A percentile compares a stretch with the other conserved stretches of the same genome.
phyloP scores from a whole-genome alignment of 2,329 filamentous ascomycete genomes.

The Aspergillus quadrilineatus region DNA sequence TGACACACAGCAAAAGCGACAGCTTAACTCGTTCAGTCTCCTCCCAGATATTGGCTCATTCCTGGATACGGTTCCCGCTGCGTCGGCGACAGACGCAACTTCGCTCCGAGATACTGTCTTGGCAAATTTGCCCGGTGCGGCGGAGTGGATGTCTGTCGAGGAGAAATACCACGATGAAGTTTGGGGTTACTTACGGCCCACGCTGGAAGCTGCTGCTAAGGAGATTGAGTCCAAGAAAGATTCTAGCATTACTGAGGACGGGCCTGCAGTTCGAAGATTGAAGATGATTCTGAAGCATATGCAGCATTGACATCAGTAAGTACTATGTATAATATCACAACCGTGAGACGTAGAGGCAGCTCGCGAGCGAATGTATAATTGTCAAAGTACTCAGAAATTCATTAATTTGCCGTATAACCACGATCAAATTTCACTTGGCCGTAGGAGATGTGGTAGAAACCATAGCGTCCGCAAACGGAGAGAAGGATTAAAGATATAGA shows the following conservation, averaged over 20 bases:
- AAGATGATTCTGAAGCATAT: slow-evolving; percentile 43
- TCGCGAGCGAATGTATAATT: no score
- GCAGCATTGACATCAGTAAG: slow-evolving; percentile 19
- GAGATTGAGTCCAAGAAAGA: slow-evolving; percentile 51
- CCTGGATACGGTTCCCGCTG: slow-evolving; percentile 25
- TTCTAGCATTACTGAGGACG: slow-evolving; percentile 25
- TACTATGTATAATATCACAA: not conserved
- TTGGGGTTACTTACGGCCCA: slow-evolving; percentile 62
- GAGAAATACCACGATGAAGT: slow-evolving; percentile 57
- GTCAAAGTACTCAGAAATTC: not conserved
- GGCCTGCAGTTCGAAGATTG: slow-evolving; percentile 39
- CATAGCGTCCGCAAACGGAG: no score
- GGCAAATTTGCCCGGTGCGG: slow-evolving; percentile 31
- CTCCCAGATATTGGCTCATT: slow-evolving; percentile 36
- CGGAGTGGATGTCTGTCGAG: slow-evolving; percentile 36
- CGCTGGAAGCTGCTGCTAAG: slow-evolving; percentile 56
- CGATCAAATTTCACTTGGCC: not conserved
- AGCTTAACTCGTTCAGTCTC: slow-evolving; percentile 32
- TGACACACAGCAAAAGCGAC: slow-evolving; percentile 12
- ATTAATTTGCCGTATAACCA: not conserved
- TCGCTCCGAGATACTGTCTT: slow-evolving; percentile 33
- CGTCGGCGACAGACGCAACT: slow-evolving; percentile 11
- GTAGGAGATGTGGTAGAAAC: not conserved
- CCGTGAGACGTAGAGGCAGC: no score
- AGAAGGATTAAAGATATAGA: no score